Conservation (phyloP, 768 basidiomycete species). For the Calvatia gigantea region DNA sequence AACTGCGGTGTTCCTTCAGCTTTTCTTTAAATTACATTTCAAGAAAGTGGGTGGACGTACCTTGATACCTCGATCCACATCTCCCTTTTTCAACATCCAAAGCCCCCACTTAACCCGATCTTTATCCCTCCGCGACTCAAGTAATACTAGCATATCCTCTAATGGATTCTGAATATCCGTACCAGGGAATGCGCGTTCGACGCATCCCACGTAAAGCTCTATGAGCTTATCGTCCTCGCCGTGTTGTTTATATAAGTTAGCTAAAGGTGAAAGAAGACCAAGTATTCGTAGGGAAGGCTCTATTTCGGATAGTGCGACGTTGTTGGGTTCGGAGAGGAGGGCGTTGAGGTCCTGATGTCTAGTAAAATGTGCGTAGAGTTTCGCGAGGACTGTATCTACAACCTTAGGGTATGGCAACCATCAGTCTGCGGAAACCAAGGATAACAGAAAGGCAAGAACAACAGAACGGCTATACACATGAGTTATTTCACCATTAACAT, state of each 20-base stretch:
- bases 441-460: neutral
- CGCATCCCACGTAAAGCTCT: slow-evolving; percentile 66
- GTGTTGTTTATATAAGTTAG: slow-evolving; percentile 53
- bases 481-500: slow-evolving; percentile 7
- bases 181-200: slow-evolving; percentile 50
- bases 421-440: neutral
- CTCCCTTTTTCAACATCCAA: slow-evolving; percentile 66
- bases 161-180: slow-evolving; percentile 62
- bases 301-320: slow-evolving; percentile 56
- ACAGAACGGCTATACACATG: slow-evolving; percentile 1
- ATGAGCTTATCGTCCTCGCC: slow-evolving; percentile 62
- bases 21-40: neutral
- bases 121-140: slow-evolving; percentile 58
- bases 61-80: slow-evolving; percentile 68
- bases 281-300: slow-evolving; percentile 50
- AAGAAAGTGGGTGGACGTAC: slow-evolving; percentile 31
- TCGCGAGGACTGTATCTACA: slow-evolving; percentile 80
- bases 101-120: slow-evolving; percentile 60
- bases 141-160: slow-evolving; percentile 51
- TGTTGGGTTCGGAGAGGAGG: slow-evolving; percentile 52
- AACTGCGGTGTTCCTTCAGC: slow-evolving; percentile 38
- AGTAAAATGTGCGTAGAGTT: slow-evolving; percentile 61
- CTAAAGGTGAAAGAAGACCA: slow-evolving; percentile 59
- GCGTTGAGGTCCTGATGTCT: slow-evolving; percentile 60
- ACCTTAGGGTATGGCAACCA: slow-evolving; percentile 36